Conservation (phyloP, 2,329 filamentous ascomycete genomes). For the Penicillium sclerotigenum region DNA sequence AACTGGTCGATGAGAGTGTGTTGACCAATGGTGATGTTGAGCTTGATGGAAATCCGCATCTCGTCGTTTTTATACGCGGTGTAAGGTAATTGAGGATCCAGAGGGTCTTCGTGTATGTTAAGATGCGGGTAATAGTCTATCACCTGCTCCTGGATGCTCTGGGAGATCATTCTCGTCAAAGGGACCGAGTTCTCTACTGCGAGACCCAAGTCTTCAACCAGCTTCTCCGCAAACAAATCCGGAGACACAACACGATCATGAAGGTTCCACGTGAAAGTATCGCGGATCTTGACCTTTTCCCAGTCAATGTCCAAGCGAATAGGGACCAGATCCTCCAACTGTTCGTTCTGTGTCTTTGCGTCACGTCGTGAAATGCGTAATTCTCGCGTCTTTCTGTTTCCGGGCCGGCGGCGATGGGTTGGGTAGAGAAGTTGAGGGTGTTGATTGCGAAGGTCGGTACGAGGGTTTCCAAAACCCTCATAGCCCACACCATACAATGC, state of each 20-base stretch:
- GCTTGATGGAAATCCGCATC: conserved; percentile 92
- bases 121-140: conserved; percentile 91
- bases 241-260: conserved; percentile 80
- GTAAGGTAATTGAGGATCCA: conserved; percentile 88
- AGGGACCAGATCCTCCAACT: conserved; percentile 86
- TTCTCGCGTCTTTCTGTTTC: conserved; percentile 69
- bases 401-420: conserved; percentile 68
- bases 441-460: conserved; percentile 68
- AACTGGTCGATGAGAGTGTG: conserved; percentile 96
- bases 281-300: conserved; percentile 91
- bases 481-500: conserved; percentile 70
- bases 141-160: conserved; percentile 80
- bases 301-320: conserved; percentile 89
- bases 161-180: conserved; percentile 61
- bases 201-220: conserved; percentile 81
- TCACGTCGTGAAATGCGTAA: conserved; percentile 76
- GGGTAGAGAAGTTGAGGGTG: conserved; percentile 75
- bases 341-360: conserved; percentile 79
- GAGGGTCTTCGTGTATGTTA: conserved; percentile 80
- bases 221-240: conserved; percentile 80
- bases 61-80: conserved; percentile 97
- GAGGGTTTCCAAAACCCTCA: conserved; percentile 81
- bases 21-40: conserved; percentile 95
- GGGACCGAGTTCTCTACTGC: conserved; percentile 62
- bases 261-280: conserved; percentile 98